phyloP scores from a whole-genome alignment of 176 grass and related monocot genomes.

The Phoenix dactylifera region DNA sequence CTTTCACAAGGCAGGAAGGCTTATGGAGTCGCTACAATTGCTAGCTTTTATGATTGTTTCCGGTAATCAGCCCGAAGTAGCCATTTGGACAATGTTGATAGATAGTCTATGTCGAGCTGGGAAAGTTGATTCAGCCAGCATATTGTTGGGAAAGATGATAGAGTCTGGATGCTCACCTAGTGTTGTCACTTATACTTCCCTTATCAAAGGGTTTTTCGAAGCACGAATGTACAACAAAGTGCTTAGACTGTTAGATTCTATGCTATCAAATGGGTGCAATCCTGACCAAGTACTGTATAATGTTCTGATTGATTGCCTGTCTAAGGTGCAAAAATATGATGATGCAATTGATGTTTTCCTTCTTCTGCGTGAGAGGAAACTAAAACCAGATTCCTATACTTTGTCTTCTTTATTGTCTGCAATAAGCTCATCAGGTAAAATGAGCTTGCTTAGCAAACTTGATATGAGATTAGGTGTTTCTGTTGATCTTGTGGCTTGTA shows the following conservation, averaged over 20 bases:
- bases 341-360: constrained; percentile 45
- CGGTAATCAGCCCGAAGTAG: constrained; percentile 26
- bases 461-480: constrained; percentile 29
- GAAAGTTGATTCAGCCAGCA: constrained; percentile 42
- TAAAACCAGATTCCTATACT: constrained; percentile 70
- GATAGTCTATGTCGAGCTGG: constrained; percentile 38
- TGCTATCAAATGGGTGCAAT: constrained; percentile 42
- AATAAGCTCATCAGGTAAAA: constrained; percentile 39
- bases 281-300: constrained; percentile 79
- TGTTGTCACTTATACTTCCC: constrained; percentile 63
- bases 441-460: constrained; percentile 39
- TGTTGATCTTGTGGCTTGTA: constrained; percentile 64
- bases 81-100: constrained; percentile 79
- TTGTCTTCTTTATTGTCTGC: constrained; percentile 50
- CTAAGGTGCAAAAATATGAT: constrained; percentile 43
- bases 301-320: constrained; percentile 73
- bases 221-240: constrained; percentile 42
- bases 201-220: constrained; percentile 54
- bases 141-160: constrained; percentile 50
- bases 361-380: constrained; percentile 27
- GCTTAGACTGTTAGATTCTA: constrained; percentile 34
- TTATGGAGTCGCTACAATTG: constrained; percentile 50
- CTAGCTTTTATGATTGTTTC: constrained; percentile 44
- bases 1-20: constrained; percentile 47
- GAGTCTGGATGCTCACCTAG: constrained; percentile 36